Evolutionary conservation across 176 grass and related monocot genomes (phyloP).

Genomic region (Oryza glaberrima): DNA sequence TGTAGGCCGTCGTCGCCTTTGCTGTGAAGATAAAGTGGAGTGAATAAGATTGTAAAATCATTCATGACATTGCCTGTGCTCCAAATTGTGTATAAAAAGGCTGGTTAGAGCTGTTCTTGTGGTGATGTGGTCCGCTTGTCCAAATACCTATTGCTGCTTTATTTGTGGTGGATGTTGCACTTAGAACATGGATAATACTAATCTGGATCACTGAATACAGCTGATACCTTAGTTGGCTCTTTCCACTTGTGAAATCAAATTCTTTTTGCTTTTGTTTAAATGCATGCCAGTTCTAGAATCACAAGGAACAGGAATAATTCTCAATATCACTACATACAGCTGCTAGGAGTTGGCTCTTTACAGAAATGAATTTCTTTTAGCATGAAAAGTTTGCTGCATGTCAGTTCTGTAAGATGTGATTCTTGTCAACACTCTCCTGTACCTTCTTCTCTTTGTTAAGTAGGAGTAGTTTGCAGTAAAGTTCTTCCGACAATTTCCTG

Average conservation of each 20-base stretch:
- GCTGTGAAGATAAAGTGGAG: background rate
- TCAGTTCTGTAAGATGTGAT: background rate
- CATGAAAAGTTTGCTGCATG: background rate
- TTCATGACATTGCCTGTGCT: conserved; percentile 1
- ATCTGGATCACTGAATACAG: background rate
- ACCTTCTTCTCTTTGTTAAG: background rate
- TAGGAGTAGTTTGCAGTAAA: no score
- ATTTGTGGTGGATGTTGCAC: background rate
- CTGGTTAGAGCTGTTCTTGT: background rate
- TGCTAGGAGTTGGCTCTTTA: background rate
- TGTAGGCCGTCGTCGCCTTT: background rate
- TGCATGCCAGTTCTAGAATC: background rate
- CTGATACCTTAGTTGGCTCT: background rate
- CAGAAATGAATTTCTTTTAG: background rate
- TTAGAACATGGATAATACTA: background rate
- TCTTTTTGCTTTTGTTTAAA: background rate
- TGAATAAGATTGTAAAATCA: conserved; percentile 30
- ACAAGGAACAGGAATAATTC: background rate
- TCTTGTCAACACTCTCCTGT: background rate
- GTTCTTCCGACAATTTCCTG: background rate
- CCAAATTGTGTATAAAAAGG: conserved; percentile 15
- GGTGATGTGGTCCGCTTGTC: background rate
- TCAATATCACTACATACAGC: background rate
- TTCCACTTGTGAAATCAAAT: background rate
- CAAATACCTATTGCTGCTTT: background rate